Conservation (phyloP, 495 filamentous ascomycete species). For the Talaromyces ruber region DNA sequence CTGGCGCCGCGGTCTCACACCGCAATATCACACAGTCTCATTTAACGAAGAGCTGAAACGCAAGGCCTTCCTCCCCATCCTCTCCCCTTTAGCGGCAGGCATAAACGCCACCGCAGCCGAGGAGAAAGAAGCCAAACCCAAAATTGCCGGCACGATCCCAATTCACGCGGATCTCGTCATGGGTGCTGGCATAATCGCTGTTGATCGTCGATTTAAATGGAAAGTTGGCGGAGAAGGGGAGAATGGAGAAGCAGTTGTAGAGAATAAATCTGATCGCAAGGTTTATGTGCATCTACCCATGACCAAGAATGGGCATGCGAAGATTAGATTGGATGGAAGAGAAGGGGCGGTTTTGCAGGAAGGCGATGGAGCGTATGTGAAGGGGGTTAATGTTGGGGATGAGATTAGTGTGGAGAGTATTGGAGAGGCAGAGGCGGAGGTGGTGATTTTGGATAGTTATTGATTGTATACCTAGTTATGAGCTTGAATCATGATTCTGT, state of each 20-base stretch:
- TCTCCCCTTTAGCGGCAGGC: slow-evolving; percentile 61
- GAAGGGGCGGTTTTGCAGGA: slow-evolving; percentile 56
- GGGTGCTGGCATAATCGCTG: slow-evolving; percentile 58
- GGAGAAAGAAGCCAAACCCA: slow-evolving; percentile 50
- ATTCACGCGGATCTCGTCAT: slow-evolving; percentile 76
- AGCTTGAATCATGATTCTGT: background rate
- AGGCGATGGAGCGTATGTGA: slow-evolving; percentile 69
- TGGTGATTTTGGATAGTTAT: slow-evolving; percentile 52
- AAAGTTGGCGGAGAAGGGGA: slow-evolving; percentile 38
- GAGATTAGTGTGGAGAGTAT: slow-evolving; percentile 51
- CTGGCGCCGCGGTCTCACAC: slow-evolving; percentile 57
- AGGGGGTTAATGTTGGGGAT: slow-evolving; percentile 46
- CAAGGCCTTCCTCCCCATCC: slow-evolving; percentile 55
- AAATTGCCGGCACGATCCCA: slow-evolving; percentile 55
- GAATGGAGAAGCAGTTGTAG: slow-evolving; percentile 22
- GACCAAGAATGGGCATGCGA: slow-evolving; percentile 61
- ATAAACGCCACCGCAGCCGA: slow-evolving; percentile 44
- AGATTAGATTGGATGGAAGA: slow-evolving; percentile 50
- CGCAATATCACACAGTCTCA: slow-evolving; percentile 59
- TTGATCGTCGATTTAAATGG: slow-evolving; percentile 48
- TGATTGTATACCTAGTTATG: slow-evolving; percentile 5
- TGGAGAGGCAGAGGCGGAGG: slow-evolving; percentile 59
- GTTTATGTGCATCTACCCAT: slow-evolving; percentile 71
- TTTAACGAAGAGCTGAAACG: slow-evolving; percentile 63
- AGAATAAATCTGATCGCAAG: slow-evolving; percentile 48